phyloP scores from a whole-genome alignment of 371 early-diverging fungal species.

The Mortierella sp. region DNA sequence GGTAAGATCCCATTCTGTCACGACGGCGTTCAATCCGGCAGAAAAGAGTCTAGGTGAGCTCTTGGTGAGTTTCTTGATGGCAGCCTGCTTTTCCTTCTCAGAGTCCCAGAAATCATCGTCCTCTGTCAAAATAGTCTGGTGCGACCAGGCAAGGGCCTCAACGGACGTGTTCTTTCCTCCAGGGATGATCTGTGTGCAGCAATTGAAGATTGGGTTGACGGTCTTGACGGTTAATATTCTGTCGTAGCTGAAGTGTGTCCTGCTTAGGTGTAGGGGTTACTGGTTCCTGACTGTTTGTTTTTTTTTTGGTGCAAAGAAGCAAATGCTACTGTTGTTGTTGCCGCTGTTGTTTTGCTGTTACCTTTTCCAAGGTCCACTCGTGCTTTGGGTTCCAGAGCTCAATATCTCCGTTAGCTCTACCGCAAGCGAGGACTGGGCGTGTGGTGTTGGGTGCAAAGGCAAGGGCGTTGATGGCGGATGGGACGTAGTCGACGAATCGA shows the following conservation, averaged over 20 bases:
- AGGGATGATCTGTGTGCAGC: conserved; percentile 73
- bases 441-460: conserved; percentile 79
- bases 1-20: conserved; percentile 91
- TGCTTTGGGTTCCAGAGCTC: conserved; percentile 90
- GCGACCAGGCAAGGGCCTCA: conserved; percentile 90
- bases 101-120: conserved; percentile 75
- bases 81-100: conserved; percentile 66
- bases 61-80: conserved; percentile 62
- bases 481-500: conserved; percentile 91
- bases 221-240: conserved; percentile 1
- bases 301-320: no score
- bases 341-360: conserved; percentile 31
- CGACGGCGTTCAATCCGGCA: conserved; percentile 87
- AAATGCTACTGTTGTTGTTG: background rate
- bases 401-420: conserved; percentile 93
- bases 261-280: background rate
- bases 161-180: conserved; percentile 84
- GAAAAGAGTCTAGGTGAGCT: conserved; percentile 89
- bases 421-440: conserved; percentile 80
- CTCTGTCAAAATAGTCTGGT: conserved; percentile 74
- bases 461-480: conserved; percentile 88
- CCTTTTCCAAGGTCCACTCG: conserved; percentile 80
- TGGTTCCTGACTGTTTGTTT: background rate
- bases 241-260: background rate
- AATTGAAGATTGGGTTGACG: background rate